Evolutionary conservation across 2,329 filamentous ascomycete genomes (phyloP), one percentile per base, ranked within the genome.

Genomic region (Ophiosphaerella narmari): DNA sequence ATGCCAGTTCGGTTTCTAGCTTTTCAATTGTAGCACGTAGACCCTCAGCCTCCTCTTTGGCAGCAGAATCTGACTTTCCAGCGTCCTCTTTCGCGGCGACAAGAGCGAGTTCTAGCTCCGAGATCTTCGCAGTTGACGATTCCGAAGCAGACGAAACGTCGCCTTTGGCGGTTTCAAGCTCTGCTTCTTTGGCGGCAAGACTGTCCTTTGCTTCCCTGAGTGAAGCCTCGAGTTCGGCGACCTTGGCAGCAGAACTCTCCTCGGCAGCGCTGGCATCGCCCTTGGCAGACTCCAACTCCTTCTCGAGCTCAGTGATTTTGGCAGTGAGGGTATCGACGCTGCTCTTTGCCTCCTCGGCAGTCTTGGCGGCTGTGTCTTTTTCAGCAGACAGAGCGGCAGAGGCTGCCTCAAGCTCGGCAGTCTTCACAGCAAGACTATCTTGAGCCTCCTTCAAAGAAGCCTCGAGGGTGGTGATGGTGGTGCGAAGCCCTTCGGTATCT

Each of bases 381-480:
- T 60, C 60, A 8, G 57, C 48, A 43, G 55, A 54, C 16, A 64
- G 52, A 1, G 53, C 48, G 32, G 60, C 35, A n/a, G 58, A 52
- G n/a, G 58, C 48, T 36, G 50, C 45, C 44, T 66, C 59, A 14
- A 64, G 45, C 36, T 65, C 67, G 5, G 59, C 52, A 16, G 55
- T 56, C 59, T 66, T 67, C 4, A 59, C 47, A 11, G 59, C 53
- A 8, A 67, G 52, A 7, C 41, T 52, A 2, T 63, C 64, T 40
- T 68, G 57, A 24, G 61, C 59, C 41, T 63, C 55, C 55, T 67
- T 65, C 40, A 68, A 45, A 4, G 67, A 63, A 31, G 47, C 50
- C 33, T 70, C 64, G 3, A 70, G 52, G 35, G 65, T 62, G 4
- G 62, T 47, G 37, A 70, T 59, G 60, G 66, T 68, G 11, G 58